Evolutionary conservation across 768 basidiomycete genomes (phyloP).

Genomic region (Rhodosporidiobolus sp.): DNA sequence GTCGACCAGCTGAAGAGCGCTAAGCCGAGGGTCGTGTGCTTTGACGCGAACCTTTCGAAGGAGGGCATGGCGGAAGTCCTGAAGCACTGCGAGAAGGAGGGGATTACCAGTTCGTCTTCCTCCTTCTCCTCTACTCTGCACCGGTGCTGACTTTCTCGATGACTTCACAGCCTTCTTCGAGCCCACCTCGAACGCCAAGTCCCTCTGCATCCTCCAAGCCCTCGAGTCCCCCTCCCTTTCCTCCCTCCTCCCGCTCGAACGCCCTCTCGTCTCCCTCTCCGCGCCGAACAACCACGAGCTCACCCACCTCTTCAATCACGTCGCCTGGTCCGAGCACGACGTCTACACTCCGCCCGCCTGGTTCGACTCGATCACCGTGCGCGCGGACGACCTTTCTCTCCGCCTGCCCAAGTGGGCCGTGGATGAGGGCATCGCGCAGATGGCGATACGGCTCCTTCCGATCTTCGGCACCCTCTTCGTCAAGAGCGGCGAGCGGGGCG

Average conservation of each 20-base stretch:
- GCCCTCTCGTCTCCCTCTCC: slow-evolving; percentile 60
- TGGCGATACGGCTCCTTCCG: slow-evolving; percentile 76
- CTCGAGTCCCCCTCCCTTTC: slow-evolving; percentile 36
- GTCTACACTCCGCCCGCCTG: slow-evolving; percentile 69
- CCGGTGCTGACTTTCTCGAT: no score
- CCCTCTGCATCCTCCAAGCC: slow-evolving; percentile 65
- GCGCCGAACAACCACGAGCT: slow-evolving; percentile 87
- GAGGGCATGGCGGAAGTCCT: slow-evolving; percentile 21
- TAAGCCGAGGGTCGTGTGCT: slow-evolving; percentile 60
- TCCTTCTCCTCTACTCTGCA: not conserved
- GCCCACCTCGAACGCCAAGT: slow-evolving; percentile 87
- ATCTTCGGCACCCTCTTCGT: slow-evolving; percentile 79
- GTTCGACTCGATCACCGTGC: slow-evolving; percentile 54
- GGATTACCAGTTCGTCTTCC: slow-evolving; percentile 23
- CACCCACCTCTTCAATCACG: slow-evolving; percentile 47
- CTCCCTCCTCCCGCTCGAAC: slow-evolving; percentile 10
- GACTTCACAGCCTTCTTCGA: slow-evolving; percentile 71
- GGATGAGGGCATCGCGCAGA: slow-evolving; percentile 70
- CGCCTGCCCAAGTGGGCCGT: slow-evolving; percentile 57
- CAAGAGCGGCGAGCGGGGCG: slow-evolving; percentile 68
- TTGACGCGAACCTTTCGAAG: slow-evolving; percentile 72
- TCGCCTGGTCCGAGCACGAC: slow-evolving; percentile 55
- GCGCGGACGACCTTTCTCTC: slow-evolving; percentile 53
- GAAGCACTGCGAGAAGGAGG: slow-evolving; percentile 8
- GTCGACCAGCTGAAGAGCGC: slow-evolving; percentile 55